Evolutionary conservation across 179 eudicot species (phyloP).

Genomic region (Silene vulgaris): DNA sequence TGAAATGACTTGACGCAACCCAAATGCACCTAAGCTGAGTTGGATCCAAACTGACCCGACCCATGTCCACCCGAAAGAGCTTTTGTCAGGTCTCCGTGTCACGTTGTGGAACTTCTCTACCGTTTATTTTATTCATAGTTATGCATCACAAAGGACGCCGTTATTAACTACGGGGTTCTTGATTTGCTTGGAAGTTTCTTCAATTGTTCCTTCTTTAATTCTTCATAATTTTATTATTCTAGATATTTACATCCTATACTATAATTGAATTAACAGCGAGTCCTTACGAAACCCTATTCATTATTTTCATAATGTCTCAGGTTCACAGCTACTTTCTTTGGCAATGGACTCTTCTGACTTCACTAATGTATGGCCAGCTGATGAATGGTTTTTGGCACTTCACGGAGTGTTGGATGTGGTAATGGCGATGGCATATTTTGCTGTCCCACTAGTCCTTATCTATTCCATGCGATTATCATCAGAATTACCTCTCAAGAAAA

Average conservation of each 20-base stretch:
- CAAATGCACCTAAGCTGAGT: too few species aligned
- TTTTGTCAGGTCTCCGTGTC: too few species aligned
- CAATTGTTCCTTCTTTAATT: neutral
- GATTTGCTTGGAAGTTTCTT: neutral
- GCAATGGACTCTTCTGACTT: constrained; percentile 47
- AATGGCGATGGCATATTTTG: constrained; percentile 46
- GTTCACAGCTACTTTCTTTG: constrained; percentile 14
- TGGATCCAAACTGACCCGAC: too few species aligned
- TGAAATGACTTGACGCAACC: too few species aligned
- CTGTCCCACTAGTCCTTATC: constrained; percentile 51
- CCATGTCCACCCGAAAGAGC: too few species aligned
- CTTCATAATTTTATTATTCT: neutral
- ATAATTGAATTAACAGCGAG: neutral
- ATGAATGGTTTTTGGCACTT: constrained; percentile 42
- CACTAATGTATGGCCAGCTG: constrained; percentile 43
- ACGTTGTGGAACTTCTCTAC: neutral
- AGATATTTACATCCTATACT: neutral
- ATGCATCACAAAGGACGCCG: neutral
- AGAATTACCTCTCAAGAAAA: constrained; percentile 50
- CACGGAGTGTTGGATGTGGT: constrained; percentile 48
- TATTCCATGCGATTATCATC: constrained; percentile 48
- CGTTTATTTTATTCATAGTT: constrained; percentile 8
- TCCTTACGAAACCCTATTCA: neutral
- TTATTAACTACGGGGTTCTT: neutral
- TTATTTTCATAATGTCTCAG: constrained; percentile 21